Percentiles rank a stretch among this genome's conserved stretches.
phyloP scores from a whole-genome alignment of 2,329 filamentous ascomycete species.

The Cladosporium phlei region DNA sequence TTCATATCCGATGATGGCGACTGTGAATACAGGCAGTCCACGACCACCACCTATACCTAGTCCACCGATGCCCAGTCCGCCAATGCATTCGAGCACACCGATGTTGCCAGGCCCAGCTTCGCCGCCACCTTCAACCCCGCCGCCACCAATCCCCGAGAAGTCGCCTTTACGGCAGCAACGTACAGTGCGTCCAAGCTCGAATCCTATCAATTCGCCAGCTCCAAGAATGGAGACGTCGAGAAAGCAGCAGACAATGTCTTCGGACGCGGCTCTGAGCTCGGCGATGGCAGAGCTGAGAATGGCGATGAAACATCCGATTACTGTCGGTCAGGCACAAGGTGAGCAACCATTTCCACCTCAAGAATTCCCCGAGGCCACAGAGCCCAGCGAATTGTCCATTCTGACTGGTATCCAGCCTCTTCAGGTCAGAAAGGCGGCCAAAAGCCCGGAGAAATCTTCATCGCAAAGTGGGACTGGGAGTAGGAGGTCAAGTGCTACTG shows the following conservation, averaged over 20 bases:
- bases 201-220: neutral
- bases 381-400: constrained; percentile 2
- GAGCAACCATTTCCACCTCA: constrained; percentile 13
- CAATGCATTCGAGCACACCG: neutral
- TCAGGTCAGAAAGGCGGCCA: constrained; percentile 7
- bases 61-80: constrained; percentile 4
- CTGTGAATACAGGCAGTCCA: neutral
- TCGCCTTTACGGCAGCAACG: constrained; percentile 13
- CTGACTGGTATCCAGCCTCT: constrained; percentile 12
- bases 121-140: constrained; percentile 10
- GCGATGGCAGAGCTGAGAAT: constrained; percentile 11
- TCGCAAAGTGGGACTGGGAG: constrained; percentile 14
- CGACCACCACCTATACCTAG: constrained; percentile 9
- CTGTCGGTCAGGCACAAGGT: constrained; percentile 9
- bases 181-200: neutral
- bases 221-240: neutral
- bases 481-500: neutral
- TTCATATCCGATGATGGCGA: neutral
- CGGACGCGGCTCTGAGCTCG: constrained; percentile 2
- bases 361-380: constrained; percentile 1
- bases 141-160: constrained; percentile 19
- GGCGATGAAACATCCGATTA: constrained; percentile 9
- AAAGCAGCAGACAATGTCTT: constrained; percentile 9
- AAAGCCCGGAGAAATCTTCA: constrained; percentile 9
- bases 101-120: neutral